A percentile compares a stretch with the other conserved stretches of the same genome.
phyloP scores from a whole-genome alignment of 192 early-diverging fungal species.

The Anaeromyces robustus region DNA sequence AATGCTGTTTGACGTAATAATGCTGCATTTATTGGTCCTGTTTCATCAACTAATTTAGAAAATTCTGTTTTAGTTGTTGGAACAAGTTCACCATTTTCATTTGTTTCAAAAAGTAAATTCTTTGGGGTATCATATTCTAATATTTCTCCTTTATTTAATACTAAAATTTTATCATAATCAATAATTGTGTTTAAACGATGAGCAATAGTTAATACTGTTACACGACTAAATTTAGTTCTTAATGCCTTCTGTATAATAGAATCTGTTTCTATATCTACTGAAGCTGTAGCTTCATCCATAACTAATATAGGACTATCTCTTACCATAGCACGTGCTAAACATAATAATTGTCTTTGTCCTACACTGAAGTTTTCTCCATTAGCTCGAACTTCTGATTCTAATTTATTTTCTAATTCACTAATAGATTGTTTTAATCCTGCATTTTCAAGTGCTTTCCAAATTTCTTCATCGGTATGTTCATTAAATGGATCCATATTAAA shows the following conservation, averaged over 20 bases:
- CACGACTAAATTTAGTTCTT: conserved; percentile 49
- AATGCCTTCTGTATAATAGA: conserved; percentile 64
- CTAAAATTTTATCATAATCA: conserved; percentile 24
- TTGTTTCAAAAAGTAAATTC: no score
- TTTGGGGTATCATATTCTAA: conserved; percentile 9
- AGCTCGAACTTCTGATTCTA: no score
- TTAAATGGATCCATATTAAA: no score
- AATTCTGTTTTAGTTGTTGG: no score
- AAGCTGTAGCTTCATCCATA: conserved; percentile 75
- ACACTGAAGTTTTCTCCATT: conserved; percentile 5
- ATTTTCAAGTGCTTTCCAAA: conserved; percentile 41
- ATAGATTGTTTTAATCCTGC: no score
- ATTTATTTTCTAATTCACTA: no score
- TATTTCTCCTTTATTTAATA: conserved; percentile 20
- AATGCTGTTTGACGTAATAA: no score
- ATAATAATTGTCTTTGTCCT: conserved; percentile 59
- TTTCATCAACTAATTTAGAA: no score
- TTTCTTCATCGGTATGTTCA: conserved; percentile 31
- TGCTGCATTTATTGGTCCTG: no score
- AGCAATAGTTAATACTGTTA: conserved; percentile 74
- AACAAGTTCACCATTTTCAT: no score
- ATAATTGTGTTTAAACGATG: conserved; percentile 66
- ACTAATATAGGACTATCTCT: conserved; percentile 46
- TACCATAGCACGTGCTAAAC: conserved; percentile 62
- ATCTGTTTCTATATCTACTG: conserved; percentile 21